Evolutionary conservation across 148 eudicot species (phyloP), one percentile per base, ranked within the genome.

Genomic region (Chenopodium berlandieri): DNA sequence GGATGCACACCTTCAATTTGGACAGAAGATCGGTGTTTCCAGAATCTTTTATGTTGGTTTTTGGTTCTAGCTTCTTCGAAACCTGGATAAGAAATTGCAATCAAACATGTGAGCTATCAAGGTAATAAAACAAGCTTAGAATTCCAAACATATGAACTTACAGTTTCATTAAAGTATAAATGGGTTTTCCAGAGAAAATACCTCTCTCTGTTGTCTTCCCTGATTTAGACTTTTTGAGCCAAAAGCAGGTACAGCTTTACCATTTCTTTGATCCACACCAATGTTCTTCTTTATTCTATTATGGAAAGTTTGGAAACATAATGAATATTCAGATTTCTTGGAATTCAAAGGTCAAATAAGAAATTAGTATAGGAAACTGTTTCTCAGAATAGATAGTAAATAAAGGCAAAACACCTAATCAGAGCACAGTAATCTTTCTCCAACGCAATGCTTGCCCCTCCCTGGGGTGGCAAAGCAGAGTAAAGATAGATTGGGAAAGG

Each of bases 201-300:
- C 97, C 88, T 88, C 92, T 83, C 85, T 91, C 79, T 83, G 87
- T 63, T 85, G 90, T 74, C 84, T 91, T 81, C 85, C 85, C 83
- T 84, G 85, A 63, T 88, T 89, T 79, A 83, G 89, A 86, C 88
- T 91, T 83, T 84, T 89, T 73, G 84, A 78, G 76, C 87, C 85
- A 71, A 82, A 80, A 71, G 92, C 85, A 71, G 95, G 83, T 77
- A 82, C 83, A 23, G 91, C 73, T 73, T 80, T 87, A 62, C 77
- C 81, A 67, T 81, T 86, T 88, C 86, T 89, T 79, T 80, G 87
- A 75, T 71, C 86, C 62, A 58, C 73, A 68, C 79, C 78, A 27
- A 81, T 77, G 71, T 83, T 83, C 75, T 82, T 90, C 14, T 73
- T 69, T 64, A 87, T 82, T 71, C 96, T 95, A 89, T 71, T 73